Base-by-base conservation (phyloP, 2,329 filamentous ascomycete genomes). In the Aureobasidium melanogenum region DNA sequence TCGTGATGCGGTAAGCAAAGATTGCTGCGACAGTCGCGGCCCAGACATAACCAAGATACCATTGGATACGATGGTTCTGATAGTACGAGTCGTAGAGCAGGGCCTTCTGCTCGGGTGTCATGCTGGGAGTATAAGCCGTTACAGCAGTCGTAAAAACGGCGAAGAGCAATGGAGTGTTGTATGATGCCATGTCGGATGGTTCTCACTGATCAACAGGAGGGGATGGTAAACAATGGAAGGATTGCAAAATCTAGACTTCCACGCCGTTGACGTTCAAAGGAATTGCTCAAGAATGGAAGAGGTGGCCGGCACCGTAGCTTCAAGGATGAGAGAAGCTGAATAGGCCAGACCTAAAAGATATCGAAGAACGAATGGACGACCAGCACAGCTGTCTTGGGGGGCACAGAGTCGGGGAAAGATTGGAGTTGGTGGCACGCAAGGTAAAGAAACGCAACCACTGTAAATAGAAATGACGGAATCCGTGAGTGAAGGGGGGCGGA, bases 1-100 rank as follows among this genome's bases (percentile, higher is more conserved):
- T 80, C 60, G 78, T 74, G 64, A 86, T 72, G 64, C 87, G 84
- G 83, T 89, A 93, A 64, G 86, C 67, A 65, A 89, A 79, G 67
- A 92, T 79, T 54, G 81, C 79, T 38, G 73, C 80, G 14, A 87
- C 81, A 56, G 91, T 78, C 55, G 81, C 80, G 58, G 84, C 84
- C 72, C 88, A 85, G 30, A 87, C 71, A 63, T 67, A 69, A 41
- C 65, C 68, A 30, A 71, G 70, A 64, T 72, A 72, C 65, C 69
- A 71, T 63, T 67, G 64, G 51, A 73, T 69, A 19, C 67, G 67
- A 39, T 67, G 60, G 66, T 74, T 74, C 43, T 69, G 63, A 22
- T 63, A 59, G 62, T 66, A 63, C 22, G 63, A 54, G 44, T 59
- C 44, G 32, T 39, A 61, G 8, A 48, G 24, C 10, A 59, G 24